Conservation (phyloP, 192 early-diverging fungal genomes). For the Funneliformis mosseae region DNA sequence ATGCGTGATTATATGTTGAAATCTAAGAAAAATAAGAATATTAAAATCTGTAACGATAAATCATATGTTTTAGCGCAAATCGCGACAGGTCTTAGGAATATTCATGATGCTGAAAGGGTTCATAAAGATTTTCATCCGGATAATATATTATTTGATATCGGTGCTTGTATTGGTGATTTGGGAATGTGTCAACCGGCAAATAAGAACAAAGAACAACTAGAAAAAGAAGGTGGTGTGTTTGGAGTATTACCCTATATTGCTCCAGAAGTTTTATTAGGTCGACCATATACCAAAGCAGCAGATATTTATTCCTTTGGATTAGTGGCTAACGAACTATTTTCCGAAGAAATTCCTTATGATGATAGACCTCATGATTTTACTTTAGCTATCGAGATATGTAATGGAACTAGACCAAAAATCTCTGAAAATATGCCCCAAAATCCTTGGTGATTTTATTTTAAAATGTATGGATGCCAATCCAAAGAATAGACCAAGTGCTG, state of each 20-base stretch:
- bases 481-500: not conserved
- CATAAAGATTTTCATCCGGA: constrained; percentile 40
- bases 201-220: constrained; percentile 30
- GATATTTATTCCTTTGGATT: constrained; percentile 47
- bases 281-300: constrained; percentile 41
- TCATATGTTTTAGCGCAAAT: constrained; percentile 37
- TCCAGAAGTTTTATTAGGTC: too few species aligned
- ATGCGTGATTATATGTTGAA: constrained; percentile 39
- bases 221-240: constrained; percentile 39
- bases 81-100: constrained; percentile 40
- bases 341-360: constrained; percentile 40
- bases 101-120: constrained; percentile 43
- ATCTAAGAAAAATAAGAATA: constrained; percentile 31
- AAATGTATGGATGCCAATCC: constrained; percentile 10
- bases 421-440: not conserved
- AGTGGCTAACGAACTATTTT: constrained; percentile 47
- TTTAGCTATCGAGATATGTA: not conserved
- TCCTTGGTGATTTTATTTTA: not conserved
- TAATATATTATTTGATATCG: not conserved
- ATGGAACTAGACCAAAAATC: not conserved
- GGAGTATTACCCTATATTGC: constrained; percentile 48
- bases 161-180: constrained; percentile 39
- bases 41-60: constrained; percentile 42
- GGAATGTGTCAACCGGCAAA: constrained; percentile 40
- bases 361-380: not conserved